Evolutionary conservation across 345 rosid species (phyloP).

Genomic region (Eucalyptus curtisii): DNA sequence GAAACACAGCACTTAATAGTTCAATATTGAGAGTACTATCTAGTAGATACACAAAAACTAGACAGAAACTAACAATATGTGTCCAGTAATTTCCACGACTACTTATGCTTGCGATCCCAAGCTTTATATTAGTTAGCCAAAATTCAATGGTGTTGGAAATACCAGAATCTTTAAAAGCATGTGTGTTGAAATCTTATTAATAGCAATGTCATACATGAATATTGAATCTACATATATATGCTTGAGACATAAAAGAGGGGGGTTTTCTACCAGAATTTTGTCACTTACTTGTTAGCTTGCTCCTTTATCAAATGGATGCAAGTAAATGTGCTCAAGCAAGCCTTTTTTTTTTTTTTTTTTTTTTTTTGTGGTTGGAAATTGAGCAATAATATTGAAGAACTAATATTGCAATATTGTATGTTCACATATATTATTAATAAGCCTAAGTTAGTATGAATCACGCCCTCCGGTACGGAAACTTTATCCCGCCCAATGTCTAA

Average conservation of each 20-base stretch:
- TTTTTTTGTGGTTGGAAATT: neutral
- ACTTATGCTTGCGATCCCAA: neutral
- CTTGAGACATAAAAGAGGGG: neutral
- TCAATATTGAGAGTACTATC: neutral
- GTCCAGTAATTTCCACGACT: neutral
- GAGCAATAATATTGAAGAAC: neutral
- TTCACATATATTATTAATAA: neutral
- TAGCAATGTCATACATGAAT: neutral
- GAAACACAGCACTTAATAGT: neutral
- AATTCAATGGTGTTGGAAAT: neutral
- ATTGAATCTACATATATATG: neutral
- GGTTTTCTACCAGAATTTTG: neutral
- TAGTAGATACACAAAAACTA: neutral
- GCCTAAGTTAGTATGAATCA: neutral
- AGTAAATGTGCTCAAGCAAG: neutral
- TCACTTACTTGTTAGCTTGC: neutral
- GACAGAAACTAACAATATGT: neutral
- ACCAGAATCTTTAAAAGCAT: neutral
- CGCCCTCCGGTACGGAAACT: neutral
- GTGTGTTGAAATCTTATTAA: neutral
- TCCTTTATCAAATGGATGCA: neutral
- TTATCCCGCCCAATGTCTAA: neutral
- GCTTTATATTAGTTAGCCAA: neutral
- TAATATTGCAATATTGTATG: neutral
- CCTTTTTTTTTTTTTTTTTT: accelerated